Conservation (phyloP, 208 protist genomes). For the Crithidia thermophila region DNA sequence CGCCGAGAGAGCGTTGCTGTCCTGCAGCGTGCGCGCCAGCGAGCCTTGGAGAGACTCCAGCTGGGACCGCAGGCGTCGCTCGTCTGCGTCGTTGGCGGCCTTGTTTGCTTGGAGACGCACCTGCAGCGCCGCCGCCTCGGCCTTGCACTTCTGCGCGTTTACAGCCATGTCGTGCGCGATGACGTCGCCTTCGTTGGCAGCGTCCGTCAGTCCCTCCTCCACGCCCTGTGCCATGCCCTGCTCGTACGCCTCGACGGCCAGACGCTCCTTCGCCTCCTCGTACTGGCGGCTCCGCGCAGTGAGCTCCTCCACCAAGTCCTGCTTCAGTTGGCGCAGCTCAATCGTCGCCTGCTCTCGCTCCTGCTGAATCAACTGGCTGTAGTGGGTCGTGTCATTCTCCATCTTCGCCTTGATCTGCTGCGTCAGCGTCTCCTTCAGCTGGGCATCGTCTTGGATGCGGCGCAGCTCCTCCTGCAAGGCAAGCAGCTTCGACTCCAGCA, state of each 20-base stretch:
- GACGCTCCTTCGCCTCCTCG: conserved; percentile 49
- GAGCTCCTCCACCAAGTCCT: conserved; percentile 68
- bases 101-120: conserved; percentile 45
- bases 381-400: conserved; percentile 65
- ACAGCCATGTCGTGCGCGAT: conserved; percentile 55
- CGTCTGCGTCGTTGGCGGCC: conserved; percentile 45
- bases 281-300: conserved; percentile 53
- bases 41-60: conserved; percentile 37
- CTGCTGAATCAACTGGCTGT: conserved; percentile 65
- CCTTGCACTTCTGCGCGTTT: conserved; percentile 45
- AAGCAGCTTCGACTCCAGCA: conserved; percentile 55
- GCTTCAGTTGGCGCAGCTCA: conserved; percentile 66
- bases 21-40: conserved; percentile 19
- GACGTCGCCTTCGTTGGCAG: conserved; percentile 47
- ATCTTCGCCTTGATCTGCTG: conserved; percentile 62
- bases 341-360: conserved; percentile 53
- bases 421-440: conserved; percentile 58
- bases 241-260: conserved; percentile 56
- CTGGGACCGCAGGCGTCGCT: conserved; percentile 42
- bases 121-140: conserved; percentile 58
- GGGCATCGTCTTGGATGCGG: conserved; percentile 37
- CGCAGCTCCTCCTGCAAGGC: conserved; percentile 51
- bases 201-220: conserved; percentile 57
- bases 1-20: conserved; percentile 20
- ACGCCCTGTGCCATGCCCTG: conserved; percentile 59